Evolutionary conservation across 352 stramenopile species (phyloP), one percentile per base, ranked within the genome.

Genomic region (Pilasporangium apinafurcum): DNA sequence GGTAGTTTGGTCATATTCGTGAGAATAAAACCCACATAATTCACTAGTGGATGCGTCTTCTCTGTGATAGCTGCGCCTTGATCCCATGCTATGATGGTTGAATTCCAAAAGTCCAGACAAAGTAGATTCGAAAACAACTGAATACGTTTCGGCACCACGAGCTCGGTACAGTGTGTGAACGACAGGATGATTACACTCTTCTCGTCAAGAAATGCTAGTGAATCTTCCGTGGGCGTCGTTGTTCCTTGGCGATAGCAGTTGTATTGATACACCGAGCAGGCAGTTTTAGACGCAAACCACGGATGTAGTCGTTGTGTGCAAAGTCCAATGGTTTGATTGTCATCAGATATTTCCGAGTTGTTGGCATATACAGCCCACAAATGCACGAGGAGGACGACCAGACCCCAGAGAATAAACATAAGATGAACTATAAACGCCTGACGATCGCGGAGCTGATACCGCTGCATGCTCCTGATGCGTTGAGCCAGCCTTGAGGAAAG

Each of bases 21-120:
- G 28, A 18, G 12, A 18, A 29, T 26, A 35, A 50, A 16, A 27
- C 47, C 52, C 5, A 62, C 22, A 3, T 44, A 18, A 24, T 41
- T 8, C 12, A 63, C 3, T n/a, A 8, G 14, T 8, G 48, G 35
- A 12, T 63, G 48, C 1, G 17, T n/a, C 10, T 33, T 14, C 4
- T 44, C 8, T 6, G 25, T 48, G 10, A 61, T 21, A 10, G 49
- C 56, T 1, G 40, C 41, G 3, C 25, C 49, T 1, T 12, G 14
- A 8, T 41, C 20, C 57, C 57, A 66, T 13, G 40, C 12, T 5
- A 30, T 44, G 9, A 66, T 24, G 3, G 51, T 59, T 4, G 37
- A 59, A 37, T 62, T 66, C 37, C 35, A 31, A 6, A 53, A 44
- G 21, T 53, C 36, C 21, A 58, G 34, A 29, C 28, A 21, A 5